Evolutionary conservation across 306 rosid species (phyloP).

Genomic region (Vigna reflexopilosa): DNA sequence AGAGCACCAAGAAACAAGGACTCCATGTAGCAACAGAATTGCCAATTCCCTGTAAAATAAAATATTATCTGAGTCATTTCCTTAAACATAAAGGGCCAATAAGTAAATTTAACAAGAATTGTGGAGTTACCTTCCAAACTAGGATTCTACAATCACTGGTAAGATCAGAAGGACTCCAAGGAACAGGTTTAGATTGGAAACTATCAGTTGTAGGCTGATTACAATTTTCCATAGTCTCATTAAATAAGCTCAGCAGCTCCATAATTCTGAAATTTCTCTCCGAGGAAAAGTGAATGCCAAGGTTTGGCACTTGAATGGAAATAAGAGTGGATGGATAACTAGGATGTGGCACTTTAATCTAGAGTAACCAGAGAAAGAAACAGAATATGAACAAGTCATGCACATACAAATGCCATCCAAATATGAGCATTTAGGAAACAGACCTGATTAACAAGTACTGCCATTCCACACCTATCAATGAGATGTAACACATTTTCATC

Average conservation of each 20-base stretch:
- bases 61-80: constrained; percentile 1
- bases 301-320: constrained; percentile 95
- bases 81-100: not conserved
- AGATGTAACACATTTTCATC: constrained; percentile 66
- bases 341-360: constrained; percentile 97
- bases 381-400: constrained; percentile 31
- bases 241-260: constrained; percentile 70
- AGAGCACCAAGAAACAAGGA: constrained; percentile 81
- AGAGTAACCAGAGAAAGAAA: constrained; percentile 36
- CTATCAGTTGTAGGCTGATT: constrained; percentile 61
- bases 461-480: constrained; percentile 98
- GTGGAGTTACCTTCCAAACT: constrained; percentile 80
- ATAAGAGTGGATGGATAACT: constrained; percentile 85
- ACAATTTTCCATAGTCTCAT: constrained; percentile 65
- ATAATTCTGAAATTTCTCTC: constrained; percentile 76
- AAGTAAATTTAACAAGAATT: constrained; percentile 25
- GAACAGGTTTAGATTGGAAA: constrained; percentile 60
- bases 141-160: constrained; percentile 81
- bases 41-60: constrained; percentile 81
- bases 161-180: constrained; percentile 80
- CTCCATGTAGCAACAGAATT: constrained; percentile 96
- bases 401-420: constrained; percentile 19
- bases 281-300: constrained; percentile 91
- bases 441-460: constrained; percentile 93
- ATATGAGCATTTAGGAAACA: constrained; percentile 29